These are phyloP conservation scores for Xanthoceras sorbifolium DNA, from an alignment of 345 rosid species.

Conservation along the genomic window DNA sequence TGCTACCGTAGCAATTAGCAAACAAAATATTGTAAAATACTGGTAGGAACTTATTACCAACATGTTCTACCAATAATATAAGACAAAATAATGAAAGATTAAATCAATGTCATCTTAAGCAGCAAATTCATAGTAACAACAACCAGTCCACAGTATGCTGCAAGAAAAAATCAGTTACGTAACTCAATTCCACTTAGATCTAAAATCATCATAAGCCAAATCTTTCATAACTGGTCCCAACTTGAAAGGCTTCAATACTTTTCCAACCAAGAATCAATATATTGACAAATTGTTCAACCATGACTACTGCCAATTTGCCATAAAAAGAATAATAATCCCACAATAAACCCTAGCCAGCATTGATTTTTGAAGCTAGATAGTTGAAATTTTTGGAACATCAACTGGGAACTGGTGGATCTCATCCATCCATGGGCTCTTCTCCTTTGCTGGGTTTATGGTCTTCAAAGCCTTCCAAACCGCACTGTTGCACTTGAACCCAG, in stretches of 20 bases:
- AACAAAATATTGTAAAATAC: no score
- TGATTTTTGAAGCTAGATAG: slow-evolving; percentile 30
- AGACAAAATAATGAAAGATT: background rate
- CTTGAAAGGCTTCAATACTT: background rate
- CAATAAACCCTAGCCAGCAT: slow-evolving; percentile 9
- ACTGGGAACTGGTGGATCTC: slow-evolving; percentile 62
- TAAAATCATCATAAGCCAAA: background rate
- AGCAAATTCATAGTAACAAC: background rate
- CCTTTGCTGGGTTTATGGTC: slow-evolving; percentile 44
- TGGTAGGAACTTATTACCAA: no score
- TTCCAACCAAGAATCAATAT: slow-evolving; percentile 16
- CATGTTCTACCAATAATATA: background rate
- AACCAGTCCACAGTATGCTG: background rate
- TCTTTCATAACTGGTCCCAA: background rate
- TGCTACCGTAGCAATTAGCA: no score
- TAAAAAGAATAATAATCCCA: background rate
- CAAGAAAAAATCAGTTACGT: background rate
- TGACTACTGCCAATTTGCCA: background rate
- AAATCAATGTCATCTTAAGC: background rate
- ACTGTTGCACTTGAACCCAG: slow-evolving; percentile 64
- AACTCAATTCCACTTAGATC: background rate
- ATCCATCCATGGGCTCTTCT: slow-evolving; percentile 57
- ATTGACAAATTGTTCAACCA: background rate
- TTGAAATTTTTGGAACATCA: slow-evolving; percentile 58
- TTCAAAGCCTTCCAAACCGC: slow-evolving; percentile 57